phyloP scores from a whole-genome alignment of 2,329 filamentous ascomycete genomes.

The Pestalotiopsis sp. region DNA sequence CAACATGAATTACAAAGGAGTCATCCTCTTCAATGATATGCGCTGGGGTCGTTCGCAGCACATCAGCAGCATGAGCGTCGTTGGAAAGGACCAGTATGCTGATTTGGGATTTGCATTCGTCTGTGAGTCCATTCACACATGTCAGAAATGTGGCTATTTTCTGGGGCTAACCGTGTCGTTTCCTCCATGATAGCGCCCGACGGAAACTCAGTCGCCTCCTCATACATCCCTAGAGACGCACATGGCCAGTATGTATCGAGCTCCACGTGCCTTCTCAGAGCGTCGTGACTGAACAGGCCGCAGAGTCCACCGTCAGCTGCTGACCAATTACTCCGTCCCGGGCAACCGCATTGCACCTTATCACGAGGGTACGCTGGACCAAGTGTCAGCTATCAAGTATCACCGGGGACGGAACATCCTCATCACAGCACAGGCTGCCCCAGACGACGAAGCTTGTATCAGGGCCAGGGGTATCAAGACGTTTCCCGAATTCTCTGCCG shows the following conservation, averaged over 20 bases:
- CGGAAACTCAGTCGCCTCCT: conserved; percentile 35
- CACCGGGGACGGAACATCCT: conserved; percentile 34
- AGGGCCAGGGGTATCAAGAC: neutral
- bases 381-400: conserved; percentile 49
- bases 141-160: no score
- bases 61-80: conserved; percentile 41
- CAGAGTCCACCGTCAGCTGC: conserved; percentile 22
- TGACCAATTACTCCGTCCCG: conserved; percentile 19
- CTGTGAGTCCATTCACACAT: conserved; percentile 34
- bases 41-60: conserved; percentile 26
- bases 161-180: conserved; percentile 15
- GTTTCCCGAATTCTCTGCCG: conserved; percentile 10
- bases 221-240: conserved; percentile 43
- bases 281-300: neutral
- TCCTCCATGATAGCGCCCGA: conserved; percentile 31
- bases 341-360: conserved; percentile 15
- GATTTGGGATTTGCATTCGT: conserved; percentile 44
- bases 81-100: conserved; percentile 36
- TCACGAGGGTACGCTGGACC: conserved; percentile 35
- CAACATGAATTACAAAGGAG: conserved; percentile 40
- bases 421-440: conserved; percentile 37
- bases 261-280: neutral
- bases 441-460: neutral
- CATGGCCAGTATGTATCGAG: conserved; percentile 37
- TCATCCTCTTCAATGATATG: conserved; percentile 34